Evolutionary conservation across 192 early-diverging fungal species (phyloP).

Genomic region (Martensiomyces pterosporus): DNA sequence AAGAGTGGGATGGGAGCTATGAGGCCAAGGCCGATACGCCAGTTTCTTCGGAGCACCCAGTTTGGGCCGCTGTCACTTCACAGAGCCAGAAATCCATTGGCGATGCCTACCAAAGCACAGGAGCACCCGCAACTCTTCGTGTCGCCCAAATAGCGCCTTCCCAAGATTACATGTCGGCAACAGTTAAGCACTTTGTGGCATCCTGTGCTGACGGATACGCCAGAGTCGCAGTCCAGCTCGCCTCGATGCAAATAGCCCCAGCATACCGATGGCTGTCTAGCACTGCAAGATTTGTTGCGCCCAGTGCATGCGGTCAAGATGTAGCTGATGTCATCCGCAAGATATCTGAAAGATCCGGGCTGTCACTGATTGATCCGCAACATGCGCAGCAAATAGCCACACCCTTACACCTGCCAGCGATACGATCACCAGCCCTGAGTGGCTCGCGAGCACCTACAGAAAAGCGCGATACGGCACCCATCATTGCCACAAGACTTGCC

Average conservation of each 20-base stretch:
- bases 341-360: constrained; percentile 6
- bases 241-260: constrained; percentile 14
- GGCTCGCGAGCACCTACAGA: too few species aligned
- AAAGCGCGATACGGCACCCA: too few species aligned
- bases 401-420: too few species aligned
- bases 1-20: constrained; percentile 3
- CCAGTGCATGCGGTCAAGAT: constrained; percentile 6
- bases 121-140: constrained; percentile 29
- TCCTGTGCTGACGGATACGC: constrained; percentile 5
- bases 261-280: constrained; percentile 9
- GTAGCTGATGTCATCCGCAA: constrained; percentile 5
- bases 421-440: too few species aligned
- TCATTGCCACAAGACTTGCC: too few species aligned
- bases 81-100: background rate
- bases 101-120: constrained; percentile 14
- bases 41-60: constrained; percentile 10
- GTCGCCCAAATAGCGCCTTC: constrained; percentile 19
- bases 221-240: constrained; percentile 14
- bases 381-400: too few species aligned
- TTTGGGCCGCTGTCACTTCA: constrained; percentile 11
- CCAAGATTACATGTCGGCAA: constrained; percentile 9
- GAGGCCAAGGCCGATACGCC: constrained; percentile 5
- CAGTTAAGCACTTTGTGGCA: constrained; percentile 11
- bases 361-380: too few species aligned
- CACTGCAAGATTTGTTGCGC: constrained; percentile 15